Conservation (phyloP, 2,329 filamentous ascomycete species). For the Ophiocordyceps camponoti-saundersi region DNA sequence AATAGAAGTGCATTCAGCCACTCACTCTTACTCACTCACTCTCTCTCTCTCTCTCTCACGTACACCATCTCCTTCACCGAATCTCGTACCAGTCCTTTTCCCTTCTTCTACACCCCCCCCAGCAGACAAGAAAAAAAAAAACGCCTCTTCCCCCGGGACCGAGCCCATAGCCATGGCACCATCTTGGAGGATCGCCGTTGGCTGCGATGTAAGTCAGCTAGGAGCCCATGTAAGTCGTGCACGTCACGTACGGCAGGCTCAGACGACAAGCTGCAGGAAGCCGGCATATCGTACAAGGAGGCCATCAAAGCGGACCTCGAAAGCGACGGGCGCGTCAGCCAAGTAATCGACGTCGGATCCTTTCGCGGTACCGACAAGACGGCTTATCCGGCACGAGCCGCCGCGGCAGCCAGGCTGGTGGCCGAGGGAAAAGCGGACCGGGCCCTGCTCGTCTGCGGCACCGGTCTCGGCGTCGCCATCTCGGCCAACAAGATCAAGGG, state of each 20-base stretch:
- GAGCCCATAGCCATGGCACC: constrained; percentile 21
- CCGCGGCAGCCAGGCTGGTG: constrained; percentile 50
- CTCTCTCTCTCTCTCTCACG: too few species aligned
- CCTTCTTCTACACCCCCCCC: not conserved
- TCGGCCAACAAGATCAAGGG: constrained; percentile 78
- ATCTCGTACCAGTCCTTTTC: not conserved
- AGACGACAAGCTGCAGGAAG: constrained; percentile 29
- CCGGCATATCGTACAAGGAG: constrained; percentile 64
- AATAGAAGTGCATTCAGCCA: not conserved
- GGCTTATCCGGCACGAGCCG: constrained; percentile 65
- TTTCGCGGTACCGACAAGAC: constrained; percentile 52
- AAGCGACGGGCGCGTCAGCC: constrained; percentile 45
- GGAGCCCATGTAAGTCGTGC: not conserved
- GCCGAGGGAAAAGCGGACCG: constrained; percentile 52
- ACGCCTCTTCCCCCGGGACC: not conserved
- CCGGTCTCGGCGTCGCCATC: constrained; percentile 75
- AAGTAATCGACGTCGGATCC: constrained; percentile 61
- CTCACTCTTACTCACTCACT: too few species aligned
- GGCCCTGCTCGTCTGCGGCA: constrained; percentile 70
- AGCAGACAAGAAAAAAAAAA: too few species aligned
- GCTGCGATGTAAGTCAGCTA: constrained; percentile 29
- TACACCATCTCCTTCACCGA: not conserved
- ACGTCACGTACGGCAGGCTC: not conserved
- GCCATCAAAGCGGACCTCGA: constrained; percentile 59
- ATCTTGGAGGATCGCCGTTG: constrained; percentile 34